Conservation (phyloP, 305 asterid species). For the Caryopteris hybrid region DNA sequence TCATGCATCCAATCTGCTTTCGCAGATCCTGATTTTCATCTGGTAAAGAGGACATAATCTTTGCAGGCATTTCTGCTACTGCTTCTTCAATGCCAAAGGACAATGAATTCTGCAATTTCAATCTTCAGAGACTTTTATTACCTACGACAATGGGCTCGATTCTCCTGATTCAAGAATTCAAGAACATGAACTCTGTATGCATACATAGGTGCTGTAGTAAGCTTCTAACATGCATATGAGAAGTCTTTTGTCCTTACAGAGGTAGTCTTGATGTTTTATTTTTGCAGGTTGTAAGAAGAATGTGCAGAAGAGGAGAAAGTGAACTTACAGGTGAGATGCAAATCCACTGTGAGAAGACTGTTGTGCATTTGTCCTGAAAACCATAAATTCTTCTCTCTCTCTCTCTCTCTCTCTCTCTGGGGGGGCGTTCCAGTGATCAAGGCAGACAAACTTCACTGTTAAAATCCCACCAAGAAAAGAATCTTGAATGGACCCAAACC, state of each 20-base stretch:
- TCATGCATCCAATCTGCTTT: conserved; percentile 84
- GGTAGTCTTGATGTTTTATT: neutral
- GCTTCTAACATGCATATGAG: neutral
- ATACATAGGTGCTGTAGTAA: neutral
- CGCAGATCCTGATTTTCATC: conserved; percentile 41
- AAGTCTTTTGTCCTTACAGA: neutral
- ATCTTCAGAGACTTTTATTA: too few species aligned
- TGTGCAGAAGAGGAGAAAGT: conserved; percentile 9
- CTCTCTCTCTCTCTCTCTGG: neutral
- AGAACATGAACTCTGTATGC: neutral
- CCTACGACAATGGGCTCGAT: too few species aligned
- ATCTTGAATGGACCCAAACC: neutral
- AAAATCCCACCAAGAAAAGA: conserved; percentile 3
- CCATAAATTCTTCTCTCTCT: neutral
- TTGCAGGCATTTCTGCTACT: conserved; percentile 40
- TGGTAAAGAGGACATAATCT: conserved; percentile 30
- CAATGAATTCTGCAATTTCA: neutral
- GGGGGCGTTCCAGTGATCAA: conserved; percentile 10
- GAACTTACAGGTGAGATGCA: conserved; percentile 23
- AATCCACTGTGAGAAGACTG: conserved; percentile 10
- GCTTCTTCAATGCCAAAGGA: neutral
- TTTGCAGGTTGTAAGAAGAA: conserved; percentile 4
- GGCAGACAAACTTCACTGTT: conserved; percentile 20
- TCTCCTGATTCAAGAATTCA: neutral
- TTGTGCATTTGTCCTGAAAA: conserved; percentile 13